Evolutionary conservation across 768 basidiomycete genomes (phyloP).

Genomic region (Lactarius tabidus): DNA sequence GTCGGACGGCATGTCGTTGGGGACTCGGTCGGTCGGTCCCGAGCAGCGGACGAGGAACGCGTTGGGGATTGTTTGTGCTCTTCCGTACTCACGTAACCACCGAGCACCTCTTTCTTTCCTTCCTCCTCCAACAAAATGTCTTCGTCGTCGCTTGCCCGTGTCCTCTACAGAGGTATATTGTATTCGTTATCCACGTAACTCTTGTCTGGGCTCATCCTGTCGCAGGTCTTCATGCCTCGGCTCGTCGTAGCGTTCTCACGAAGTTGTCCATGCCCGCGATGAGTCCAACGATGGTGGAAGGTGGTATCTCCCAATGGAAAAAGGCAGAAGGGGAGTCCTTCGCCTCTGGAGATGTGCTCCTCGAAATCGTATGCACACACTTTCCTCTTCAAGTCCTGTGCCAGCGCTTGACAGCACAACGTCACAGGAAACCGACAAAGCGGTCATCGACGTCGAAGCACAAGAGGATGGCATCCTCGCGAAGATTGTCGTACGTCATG

Average conservation of each 20-base stretch:
- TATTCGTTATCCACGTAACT: constrained; percentile 55
- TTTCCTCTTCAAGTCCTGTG: constrained; percentile 16
- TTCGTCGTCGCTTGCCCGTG: constrained; percentile 51
- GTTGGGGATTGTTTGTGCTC: constrained; percentile 25
- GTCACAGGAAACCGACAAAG: constrained; percentile 96
- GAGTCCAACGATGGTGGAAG: constrained; percentile 99
- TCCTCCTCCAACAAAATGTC: constrained; percentile 44
- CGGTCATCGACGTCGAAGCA: constrained; percentile 98
- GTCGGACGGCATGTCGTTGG: constrained; percentile 32
- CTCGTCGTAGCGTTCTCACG: constrained; percentile 70
- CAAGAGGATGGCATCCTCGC: constrained; percentile 96
- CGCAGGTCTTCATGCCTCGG: constrained; percentile 79
- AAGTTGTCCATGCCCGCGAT: constrained; percentile 97
- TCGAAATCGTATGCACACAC: constrained; percentile 83
- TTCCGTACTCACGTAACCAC: constrained; percentile 29
- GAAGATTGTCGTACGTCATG: constrained; percentile 82
- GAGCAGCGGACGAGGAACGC: neutral
- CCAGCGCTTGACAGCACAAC: constrained; percentile 18
- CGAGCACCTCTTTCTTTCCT: constrained; percentile 9
- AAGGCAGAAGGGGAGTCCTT: constrained; percentile 93
- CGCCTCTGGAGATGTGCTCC: constrained; percentile 84
- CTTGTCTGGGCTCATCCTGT: constrained; percentile 32
- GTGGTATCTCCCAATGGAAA: constrained; percentile 97
- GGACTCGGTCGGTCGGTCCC: neutral
- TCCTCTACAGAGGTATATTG: constrained; percentile 69